Percentiles rank a stretch among this genome's conserved stretches.
Evolutionary conservation across 495 filamentous ascomycete species (phyloP).

Genomic region (Hyaloscypha bicolor): DNA sequence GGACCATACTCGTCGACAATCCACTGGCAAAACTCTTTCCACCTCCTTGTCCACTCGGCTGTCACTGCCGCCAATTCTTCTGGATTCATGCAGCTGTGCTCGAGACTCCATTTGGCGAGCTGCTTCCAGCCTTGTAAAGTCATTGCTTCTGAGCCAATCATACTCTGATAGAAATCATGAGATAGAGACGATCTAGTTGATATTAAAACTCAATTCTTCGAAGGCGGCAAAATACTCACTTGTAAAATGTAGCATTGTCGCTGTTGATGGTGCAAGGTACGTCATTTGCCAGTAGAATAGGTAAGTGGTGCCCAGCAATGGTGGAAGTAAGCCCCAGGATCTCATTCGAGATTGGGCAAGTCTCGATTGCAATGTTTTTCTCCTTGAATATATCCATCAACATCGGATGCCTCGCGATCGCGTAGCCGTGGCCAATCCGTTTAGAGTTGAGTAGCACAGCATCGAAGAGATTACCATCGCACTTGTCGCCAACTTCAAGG

Average conservation of each 20-base stretch:
- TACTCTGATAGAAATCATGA: conserved; percentile 59
- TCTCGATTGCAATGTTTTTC: conserved; percentile 80
- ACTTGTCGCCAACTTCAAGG: conserved; percentile 71
- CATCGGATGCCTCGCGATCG: conserved; percentile 81
- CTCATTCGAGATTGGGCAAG: conserved; percentile 90
- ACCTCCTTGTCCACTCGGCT: conserved; percentile 46
- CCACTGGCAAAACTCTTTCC: conserved; percentile 46
- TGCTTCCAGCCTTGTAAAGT: conserved; percentile 53
- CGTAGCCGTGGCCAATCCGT: conserved; percentile 92
- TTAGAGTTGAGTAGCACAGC: conserved; percentile 81
- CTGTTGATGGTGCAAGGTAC: conserved; percentile 56
- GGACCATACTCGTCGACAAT: conserved; percentile 36
- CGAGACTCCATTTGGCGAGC: conserved; percentile 56
- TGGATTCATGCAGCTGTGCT: conserved; percentile 50
- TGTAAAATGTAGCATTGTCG: conserved; percentile 57
- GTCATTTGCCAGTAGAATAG: conserved; percentile 50
- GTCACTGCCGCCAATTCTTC: conserved; percentile 36
- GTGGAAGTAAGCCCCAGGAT: conserved; percentile 56
- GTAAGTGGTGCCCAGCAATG: conserved; percentile 51
- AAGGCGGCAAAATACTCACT: conserved; percentile 37
- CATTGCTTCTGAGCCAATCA: conserved; percentile 55
- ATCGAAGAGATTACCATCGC: conserved; percentile 86
- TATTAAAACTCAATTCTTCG: not conserved
- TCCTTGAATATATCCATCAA: conserved; percentile 82
- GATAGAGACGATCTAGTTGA: conserved; percentile 51